A percentile compares a stretch with the other conserved stretches of the same genome.
Conservation (phyloP, 768 basidiomycete genomes). For the Suillus subluteus region DNA sequence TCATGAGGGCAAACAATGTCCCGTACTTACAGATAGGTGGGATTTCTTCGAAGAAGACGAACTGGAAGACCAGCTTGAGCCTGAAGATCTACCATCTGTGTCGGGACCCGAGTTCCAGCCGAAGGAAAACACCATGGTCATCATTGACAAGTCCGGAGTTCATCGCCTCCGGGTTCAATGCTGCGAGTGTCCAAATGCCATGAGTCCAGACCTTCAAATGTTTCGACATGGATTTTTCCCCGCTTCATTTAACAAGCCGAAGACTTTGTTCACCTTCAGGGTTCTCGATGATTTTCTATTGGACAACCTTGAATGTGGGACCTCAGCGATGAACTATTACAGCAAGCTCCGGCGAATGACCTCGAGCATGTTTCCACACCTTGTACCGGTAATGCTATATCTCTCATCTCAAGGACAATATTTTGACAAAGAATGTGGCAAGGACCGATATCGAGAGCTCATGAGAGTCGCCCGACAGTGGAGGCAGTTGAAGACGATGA, state of each 20-base stretch:
- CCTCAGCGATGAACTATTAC: slow-evolving; percentile 1
- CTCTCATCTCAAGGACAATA: not conserved
- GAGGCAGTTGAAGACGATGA: too few species aligned
- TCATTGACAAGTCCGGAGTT: not conserved
- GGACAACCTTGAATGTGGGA: slow-evolving; percentile 10
- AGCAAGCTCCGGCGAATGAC: slow-evolving; percentile 2
- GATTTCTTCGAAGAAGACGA: too few species aligned
- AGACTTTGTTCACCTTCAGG: not conserved
- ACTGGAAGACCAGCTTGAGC: too few species aligned
- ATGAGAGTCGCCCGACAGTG: too few species aligned
- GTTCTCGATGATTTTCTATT: slow-evolving; percentile 5
- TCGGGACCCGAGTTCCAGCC: too few species aligned
- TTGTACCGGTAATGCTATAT: not conserved
- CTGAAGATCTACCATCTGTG: too few species aligned
- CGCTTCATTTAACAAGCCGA: not conserved
- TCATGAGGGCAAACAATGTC: too few species aligned
- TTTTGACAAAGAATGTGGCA: not conserved
- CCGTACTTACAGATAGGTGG: too few species aligned
- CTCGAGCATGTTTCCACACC: slow-evolving; percentile 1
- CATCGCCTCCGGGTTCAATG: not conserved
- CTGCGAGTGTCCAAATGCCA: not conserved
- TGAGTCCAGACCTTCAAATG: not conserved
- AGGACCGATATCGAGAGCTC: not conserved
- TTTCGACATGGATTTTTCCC: slow-evolving; percentile 2
- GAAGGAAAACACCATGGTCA: too few species aligned